These are phyloP conservation scores for Xylariaceae sp. DNA, from an alignment of 2,329 filamentous ascomycete species.

Conservation along the genomic window DNA sequence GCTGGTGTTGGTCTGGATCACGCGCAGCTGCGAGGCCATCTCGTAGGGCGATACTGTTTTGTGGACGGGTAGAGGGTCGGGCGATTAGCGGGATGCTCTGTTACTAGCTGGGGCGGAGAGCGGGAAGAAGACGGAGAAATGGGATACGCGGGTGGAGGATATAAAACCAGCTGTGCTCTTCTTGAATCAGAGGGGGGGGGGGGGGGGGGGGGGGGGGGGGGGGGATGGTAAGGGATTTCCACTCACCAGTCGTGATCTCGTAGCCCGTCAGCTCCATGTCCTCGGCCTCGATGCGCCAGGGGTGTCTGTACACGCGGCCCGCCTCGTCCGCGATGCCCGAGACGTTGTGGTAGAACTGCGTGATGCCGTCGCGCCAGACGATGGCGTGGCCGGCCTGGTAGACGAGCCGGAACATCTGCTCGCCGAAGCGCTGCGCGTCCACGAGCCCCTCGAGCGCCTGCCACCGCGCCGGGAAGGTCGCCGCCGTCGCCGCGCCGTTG, in stretches of 20 bases:
- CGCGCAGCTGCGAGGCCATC: constrained; percentile 46
- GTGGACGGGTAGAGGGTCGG: too few relatives aligned
- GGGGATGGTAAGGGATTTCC: too few relatives aligned
- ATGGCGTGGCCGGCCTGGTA: constrained; percentile 65
- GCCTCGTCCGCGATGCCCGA: constrained; percentile 51
- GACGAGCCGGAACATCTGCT: constrained; percentile 49
- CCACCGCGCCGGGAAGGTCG: constrained; percentile 51
- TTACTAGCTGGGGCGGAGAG: too few relatives aligned
- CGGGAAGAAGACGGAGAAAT: too few relatives aligned
- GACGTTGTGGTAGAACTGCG: constrained; percentile 54
- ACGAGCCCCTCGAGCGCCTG: constrained; percentile 45
- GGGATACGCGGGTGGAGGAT: too few relatives aligned
- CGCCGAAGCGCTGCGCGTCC: constrained; percentile 51
- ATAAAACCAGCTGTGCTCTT: too few relatives aligned
- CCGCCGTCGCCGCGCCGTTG: constrained; percentile 50
- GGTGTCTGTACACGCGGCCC: constrained; percentile 51
- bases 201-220: too few relatives aligned
- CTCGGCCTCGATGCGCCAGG: constrained; percentile 63
- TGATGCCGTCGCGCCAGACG: constrained; percentile 63
- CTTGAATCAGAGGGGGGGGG: too few relatives aligned
- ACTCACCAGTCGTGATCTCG: constrained; percentile 35
- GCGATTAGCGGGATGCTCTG: too few relatives aligned
- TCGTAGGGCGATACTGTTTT: constrained; percentile 52
- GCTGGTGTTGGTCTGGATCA: constrained; percentile 46
- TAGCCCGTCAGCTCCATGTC: constrained; percentile 55